Percentiles rank a stretch among this genome's conserved stretches.
phyloP scores from a whole-genome alignment of 768 basidiomycete genomes.

The Calocera viscosa region DNA sequence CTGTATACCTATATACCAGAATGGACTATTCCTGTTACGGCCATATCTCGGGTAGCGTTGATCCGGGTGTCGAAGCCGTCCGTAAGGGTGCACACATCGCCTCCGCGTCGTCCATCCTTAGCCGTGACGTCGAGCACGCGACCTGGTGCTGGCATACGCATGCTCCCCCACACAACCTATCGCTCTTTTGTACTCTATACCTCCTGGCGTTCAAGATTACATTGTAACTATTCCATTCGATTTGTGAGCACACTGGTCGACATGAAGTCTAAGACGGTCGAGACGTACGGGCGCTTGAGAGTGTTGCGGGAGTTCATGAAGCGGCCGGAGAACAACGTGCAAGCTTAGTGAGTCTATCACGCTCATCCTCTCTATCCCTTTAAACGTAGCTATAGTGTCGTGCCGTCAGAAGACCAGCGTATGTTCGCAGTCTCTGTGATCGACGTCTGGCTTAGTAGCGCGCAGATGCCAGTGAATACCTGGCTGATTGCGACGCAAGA shows the following conservation, averaged over 20 bases:
- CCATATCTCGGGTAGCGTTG: background rate
- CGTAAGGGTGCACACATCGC: background rate
- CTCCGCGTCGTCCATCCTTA: background rate
- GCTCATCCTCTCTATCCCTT: background rate
- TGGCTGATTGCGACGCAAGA: slow-evolving; percentile 69
- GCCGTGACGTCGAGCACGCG: slow-evolving; percentile 4
- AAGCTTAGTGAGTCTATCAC: slow-evolving; percentile 37
- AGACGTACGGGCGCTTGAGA: slow-evolving; percentile 52
- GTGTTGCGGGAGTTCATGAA: slow-evolving; percentile 61
- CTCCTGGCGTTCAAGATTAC: background rate
- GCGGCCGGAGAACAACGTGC: slow-evolving; percentile 39
- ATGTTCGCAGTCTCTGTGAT: slow-evolving; percentile 24
- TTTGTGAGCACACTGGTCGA: background rate
- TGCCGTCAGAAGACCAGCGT: slow-evolving; percentile 92
- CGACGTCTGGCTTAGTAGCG: background rate
- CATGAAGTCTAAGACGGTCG: slow-evolving; percentile 14
- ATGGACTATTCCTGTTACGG: background rate
- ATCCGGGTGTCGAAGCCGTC: background rate
- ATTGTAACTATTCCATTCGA: background rate
- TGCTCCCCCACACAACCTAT: background rate
- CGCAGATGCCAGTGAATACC: slow-evolving; percentile 78
- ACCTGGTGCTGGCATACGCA: background rate
- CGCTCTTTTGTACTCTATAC: background rate
- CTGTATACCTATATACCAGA: background rate
- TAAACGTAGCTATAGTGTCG: slow-evolving; percentile 37